phyloP scores from a whole-genome alignment of 169 alveolate species.

The Perkinsus chesapeaki region DNA sequence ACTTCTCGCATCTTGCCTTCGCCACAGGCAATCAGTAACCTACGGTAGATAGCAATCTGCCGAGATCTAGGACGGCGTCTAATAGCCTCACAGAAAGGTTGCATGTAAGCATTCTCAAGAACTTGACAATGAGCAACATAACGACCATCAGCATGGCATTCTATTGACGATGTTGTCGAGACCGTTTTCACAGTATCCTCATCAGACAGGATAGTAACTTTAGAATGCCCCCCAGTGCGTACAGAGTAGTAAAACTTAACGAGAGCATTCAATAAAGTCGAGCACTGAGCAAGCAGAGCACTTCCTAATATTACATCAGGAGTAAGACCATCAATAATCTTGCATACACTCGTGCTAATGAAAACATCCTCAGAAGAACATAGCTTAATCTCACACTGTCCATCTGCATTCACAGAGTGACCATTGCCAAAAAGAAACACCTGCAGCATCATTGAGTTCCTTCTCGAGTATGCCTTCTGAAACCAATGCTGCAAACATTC shows the following conservation, averaged over 20 bases:
- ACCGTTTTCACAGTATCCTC: neutral
- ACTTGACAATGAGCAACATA: neutral
- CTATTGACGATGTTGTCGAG: neutral
- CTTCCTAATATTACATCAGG: neutral
- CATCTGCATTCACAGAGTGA: neutral
- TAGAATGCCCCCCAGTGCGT: neutral
- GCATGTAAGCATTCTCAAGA: neutral
- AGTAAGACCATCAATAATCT: neutral
- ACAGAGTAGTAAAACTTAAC: neutral
- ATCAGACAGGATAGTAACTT: neutral
- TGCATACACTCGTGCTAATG: neutral
- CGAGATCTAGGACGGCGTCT: neutral
- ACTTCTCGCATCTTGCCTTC: neutral
- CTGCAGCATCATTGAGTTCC: neutral
- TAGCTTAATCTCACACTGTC: neutral
- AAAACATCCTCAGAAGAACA: neutral
- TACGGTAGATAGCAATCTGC: neutral
- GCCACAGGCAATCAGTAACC: neutral
- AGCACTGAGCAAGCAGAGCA: neutral
- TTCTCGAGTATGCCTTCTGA: neutral
- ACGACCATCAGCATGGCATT: neutral
- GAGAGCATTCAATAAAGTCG: neutral
- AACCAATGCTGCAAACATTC: neutral
- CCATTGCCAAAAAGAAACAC: neutral
- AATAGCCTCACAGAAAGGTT: neutral